A percentile compares a stretch with the other conserved stretches of the same genome.
These are phyloP conservation scores for Monosporascus sp. DNA, from an alignment of 2,329 filamentous ascomycete species.

Conservation along the genomic window DNA sequence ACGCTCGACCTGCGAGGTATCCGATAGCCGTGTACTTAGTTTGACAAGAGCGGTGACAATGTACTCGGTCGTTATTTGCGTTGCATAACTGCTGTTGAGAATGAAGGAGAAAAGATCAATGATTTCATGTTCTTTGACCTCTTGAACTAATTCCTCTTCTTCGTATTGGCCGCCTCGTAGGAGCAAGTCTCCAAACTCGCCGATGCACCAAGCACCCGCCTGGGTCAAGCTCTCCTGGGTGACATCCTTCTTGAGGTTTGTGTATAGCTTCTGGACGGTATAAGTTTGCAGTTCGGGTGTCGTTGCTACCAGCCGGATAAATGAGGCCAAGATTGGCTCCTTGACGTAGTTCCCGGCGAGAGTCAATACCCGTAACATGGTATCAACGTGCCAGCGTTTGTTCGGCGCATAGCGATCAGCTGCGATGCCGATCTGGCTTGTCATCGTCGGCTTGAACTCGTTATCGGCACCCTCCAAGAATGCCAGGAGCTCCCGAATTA, in stretches of 20 bases:
- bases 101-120: constrained; percentile 91
- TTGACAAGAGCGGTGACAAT: constrained; percentile 95
- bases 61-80: constrained; percentile 88
- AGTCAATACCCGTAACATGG: constrained; percentile 89
- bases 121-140: constrained; percentile 82
- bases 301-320: constrained; percentile 90
- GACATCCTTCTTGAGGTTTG: constrained; percentile 88
- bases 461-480: constrained; percentile 97
- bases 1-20: constrained; percentile 80
- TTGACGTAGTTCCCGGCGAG: constrained; percentile 96
- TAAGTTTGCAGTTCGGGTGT: constrained; percentile 94
- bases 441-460: constrained; percentile 98
- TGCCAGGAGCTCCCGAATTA: constrained; percentile 87
- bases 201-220: constrained; percentile 94
- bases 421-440: constrained; percentile 93
- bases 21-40: constrained; percentile 79
- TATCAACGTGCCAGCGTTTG: constrained; percentile 98
- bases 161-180: constrained; percentile 86
- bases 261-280: constrained; percentile 90
- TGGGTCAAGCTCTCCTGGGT: constrained; percentile 94
- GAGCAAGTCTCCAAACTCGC: constrained; percentile 91
- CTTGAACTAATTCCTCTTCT: constrained; percentile 78
- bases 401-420: constrained; percentile 94
- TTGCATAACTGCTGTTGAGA: constrained; percentile 89
- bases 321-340: constrained; percentile 94